Evolutionary conservation across 2,329 filamentous ascomycete species (phyloP), one percentile per base, ranked within the genome.

Genomic region (Colletotrichum liaoningense): DNA sequence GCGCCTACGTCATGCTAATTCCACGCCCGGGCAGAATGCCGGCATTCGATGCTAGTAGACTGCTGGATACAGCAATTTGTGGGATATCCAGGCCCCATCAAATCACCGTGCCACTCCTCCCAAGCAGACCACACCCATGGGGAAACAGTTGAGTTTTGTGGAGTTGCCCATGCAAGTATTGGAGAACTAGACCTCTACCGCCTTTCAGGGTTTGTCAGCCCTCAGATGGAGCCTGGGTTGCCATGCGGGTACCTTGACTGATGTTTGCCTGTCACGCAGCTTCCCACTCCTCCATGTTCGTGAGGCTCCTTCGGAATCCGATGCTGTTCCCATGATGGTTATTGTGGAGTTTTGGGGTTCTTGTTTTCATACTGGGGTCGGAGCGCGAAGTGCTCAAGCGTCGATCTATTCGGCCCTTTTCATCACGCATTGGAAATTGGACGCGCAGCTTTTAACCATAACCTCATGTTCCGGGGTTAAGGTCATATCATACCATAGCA

Each of bases 1-100:
- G 14, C 22, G 24, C 16, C n/a, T 30, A 66, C 67, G 71, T 73
- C 71, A 71, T 73, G 62, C 8, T 26, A 65, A 35, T 70, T 46
- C 35, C 62, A 54, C 38, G 22, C 16, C 60, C 67, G 71, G 33
- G 33, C 24, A 57, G 55, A 70, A 66, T 26, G 54, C 56, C 67
- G 59, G 62, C 46, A 22, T 46, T 57, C 24, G 22, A 19, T 11
- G 16, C 38, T 42, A 56, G 2, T n/a, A 22, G 54, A 49, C 8
- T 19, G 28, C 57, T 28, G n/a, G 14, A 55, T 49, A 46, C 6
- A 22, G 59, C 16, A 33, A 57, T 42, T 38, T 59, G 55, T 52
- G 67, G 67, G 55, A 54, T 62, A 52, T 54, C 49, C 42, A n/a
- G n/a, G 33, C 67, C 58, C 64, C 57, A 57, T 72, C 35, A 6